Evolutionary conservation across 2,329 filamentous ascomycete genomes (phyloP).

Genomic region (Plenodomus lindquistii): DNA sequence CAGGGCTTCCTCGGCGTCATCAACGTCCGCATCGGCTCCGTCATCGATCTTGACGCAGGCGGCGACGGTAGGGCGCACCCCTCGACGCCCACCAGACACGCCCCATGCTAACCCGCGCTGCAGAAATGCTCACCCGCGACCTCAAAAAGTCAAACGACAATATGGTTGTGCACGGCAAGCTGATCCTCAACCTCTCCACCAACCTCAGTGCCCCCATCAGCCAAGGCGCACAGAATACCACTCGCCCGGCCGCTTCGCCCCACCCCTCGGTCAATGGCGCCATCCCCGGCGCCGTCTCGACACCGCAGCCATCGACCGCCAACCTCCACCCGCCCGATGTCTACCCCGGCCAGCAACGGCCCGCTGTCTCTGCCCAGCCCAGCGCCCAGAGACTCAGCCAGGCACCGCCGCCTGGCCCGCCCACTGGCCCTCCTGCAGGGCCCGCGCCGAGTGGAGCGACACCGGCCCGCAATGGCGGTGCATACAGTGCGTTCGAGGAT

Average conservation of each 20-base stretch:
- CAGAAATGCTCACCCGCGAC: constrained; percentile 96
- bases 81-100: constrained; percentile 1
- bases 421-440: constrained; percentile 50
- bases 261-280: constrained; percentile 46
- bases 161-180: constrained; percentile 93
- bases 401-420: constrained; percentile 32
- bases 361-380: constrained; percentile 26
- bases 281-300: constrained; percentile 37
- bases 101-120: constrained; percentile 27
- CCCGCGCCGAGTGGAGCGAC: constrained; percentile 42
- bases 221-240: constrained; percentile 47
- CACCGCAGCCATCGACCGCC: constrained; percentile 45
- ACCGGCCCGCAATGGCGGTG: constrained; percentile 45
- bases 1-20: constrained; percentile 98
- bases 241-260: constrained; percentile 46
- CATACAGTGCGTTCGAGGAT: constrained; percentile 92
- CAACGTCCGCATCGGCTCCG: constrained; percentile 92
- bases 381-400: constrained; percentile 34
- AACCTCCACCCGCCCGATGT: constrained; percentile 43
- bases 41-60: constrained; percentile 85
- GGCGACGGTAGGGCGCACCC: constrained; percentile 74
- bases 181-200: constrained; percentile 94
- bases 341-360: constrained; percentile 41
- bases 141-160: constrained; percentile 98
- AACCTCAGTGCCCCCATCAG: constrained; percentile 76